Percentiles rank a stretch among this genome's conserved stretches.
phyloP scores from a whole-genome alignment of 1,139 yeast species.

The Candida albicans region DNA sequence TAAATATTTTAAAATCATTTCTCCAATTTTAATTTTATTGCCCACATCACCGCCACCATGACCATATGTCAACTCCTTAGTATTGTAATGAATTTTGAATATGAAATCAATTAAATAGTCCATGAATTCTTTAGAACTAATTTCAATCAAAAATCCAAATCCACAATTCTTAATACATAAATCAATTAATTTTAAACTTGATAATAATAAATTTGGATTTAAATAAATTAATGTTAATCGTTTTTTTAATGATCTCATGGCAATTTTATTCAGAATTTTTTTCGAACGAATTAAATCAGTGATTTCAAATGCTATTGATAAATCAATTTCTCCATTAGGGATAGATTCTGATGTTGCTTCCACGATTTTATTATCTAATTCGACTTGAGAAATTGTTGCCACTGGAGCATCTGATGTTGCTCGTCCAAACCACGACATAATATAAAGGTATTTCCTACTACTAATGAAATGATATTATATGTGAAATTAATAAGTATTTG shows the following conservation, averaged over 20 bases:
- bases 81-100: conserved; percentile 39
- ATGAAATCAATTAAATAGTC: conserved; percentile 60
- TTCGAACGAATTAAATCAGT: conserved; percentile 87
- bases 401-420: conserved; percentile 12
- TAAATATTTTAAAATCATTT: conserved; percentile 59
- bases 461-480: no score
- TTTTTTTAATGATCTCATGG: conserved; percentile 80
- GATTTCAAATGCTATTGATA: conserved; percentile 77
- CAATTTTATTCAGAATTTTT: conserved; percentile 76
- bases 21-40: conserved; percentile 58
- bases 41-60: conserved; percentile 34
- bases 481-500: no score
- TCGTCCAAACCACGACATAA: conserved; percentile 63
- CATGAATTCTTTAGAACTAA: conserved; percentile 83
- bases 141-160: conserved; percentile 72
- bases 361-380: conserved; percentile 63
- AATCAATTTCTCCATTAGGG: conserved; percentile 89
- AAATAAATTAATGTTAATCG: conserved; percentile 59
- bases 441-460: no score
- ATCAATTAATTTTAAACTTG: conserved; percentile 76
- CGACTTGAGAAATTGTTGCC: conserved; percentile 40
- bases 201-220: conserved; percentile 75
- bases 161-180: conserved; percentile 95
- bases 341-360: conserved; percentile 86
- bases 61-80: conserved; percentile 30